Conservation (phyloP, 148 eudicot species). For the Amaranthus palmeri region DNA sequence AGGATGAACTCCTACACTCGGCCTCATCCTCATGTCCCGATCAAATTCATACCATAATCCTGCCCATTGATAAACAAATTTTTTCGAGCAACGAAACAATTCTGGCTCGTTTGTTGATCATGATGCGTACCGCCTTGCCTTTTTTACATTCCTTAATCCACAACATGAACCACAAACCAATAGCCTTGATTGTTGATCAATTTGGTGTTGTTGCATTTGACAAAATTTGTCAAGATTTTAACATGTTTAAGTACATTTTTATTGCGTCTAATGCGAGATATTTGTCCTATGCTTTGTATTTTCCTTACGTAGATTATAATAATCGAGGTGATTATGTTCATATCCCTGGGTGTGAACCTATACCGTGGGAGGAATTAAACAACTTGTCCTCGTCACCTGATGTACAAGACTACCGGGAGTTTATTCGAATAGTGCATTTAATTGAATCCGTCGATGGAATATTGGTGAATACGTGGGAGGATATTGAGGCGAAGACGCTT, state of each 20-base stretch:
- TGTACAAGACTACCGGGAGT: conserved; percentile 12
- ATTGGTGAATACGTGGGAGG: conserved; percentile 42
- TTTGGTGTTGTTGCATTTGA: conserved; percentile 40
- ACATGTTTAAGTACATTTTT: conserved; percentile 38
- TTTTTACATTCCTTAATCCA: conserved; percentile 26
- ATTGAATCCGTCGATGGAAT: conserved; percentile 31
- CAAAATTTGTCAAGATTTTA: conserved; percentile 29
- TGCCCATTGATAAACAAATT: conserved; percentile 24
- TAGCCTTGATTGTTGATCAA: conserved; percentile 42
- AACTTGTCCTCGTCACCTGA: conserved; percentile 11
- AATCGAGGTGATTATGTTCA: conserved; percentile 29
- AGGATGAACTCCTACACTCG: conserved; percentile 26
- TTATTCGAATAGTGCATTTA: conserved; percentile 18
- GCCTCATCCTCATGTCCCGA: conserved; percentile 18
- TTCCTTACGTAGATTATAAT: conserved; percentile 29
- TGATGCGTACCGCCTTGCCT: conserved; percentile 26
- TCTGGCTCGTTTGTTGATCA: conserved; percentile 23
- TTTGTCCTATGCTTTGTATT: conserved; percentile 30
- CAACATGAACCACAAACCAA: conserved; percentile 22
- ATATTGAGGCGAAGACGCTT: conserved; percentile 35
- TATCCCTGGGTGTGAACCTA: conserved; percentile 46
- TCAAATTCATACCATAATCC: conserved; percentile 26
- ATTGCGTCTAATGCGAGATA: conserved; percentile 31
- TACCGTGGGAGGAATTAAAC: conserved; percentile 27
- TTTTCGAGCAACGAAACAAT: conserved; percentile 5